Conservation (phyloP, 805 yeast species). For the Spathaspora boniae region DNA sequence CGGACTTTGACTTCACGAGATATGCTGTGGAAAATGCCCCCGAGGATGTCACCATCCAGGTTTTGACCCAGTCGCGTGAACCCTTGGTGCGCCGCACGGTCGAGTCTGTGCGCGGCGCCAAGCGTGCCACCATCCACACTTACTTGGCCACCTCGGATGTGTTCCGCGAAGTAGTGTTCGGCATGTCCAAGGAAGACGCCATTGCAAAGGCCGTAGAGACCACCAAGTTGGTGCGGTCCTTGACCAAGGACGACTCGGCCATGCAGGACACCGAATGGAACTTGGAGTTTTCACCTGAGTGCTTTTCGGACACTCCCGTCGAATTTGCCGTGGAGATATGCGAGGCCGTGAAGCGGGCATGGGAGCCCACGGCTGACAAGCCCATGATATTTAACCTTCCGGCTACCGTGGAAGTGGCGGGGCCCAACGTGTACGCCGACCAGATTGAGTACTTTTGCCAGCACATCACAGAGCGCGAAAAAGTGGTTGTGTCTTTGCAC, state of each 20-base stretch:
- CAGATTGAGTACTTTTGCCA: conserved; percentile 73
- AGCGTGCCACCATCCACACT: conserved; percentile 67
- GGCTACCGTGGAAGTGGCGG: conserved; percentile 75
- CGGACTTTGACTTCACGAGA: conserved; percentile 78
- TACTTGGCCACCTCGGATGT: conserved; percentile 74
- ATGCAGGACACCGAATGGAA: conserved; percentile 65
- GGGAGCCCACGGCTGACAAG: conserved; percentile 74
- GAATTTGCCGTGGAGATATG: conserved; percentile 74
- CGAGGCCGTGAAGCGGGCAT: conserved; percentile 73
- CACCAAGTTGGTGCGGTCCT: conserved; percentile 59
- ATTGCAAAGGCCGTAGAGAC: conserved; percentile 67
- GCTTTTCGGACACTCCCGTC: conserved; percentile 70
- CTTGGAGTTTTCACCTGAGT: conserved; percentile 75
- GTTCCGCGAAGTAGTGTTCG: conserved; percentile 73
- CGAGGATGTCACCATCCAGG: conserved; percentile 70
- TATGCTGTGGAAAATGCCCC: conserved; percentile 79
- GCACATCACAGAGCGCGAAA: conserved; percentile 68
- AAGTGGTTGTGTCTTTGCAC: conserved; percentile 66
- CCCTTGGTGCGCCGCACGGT: conserved; percentile 71
- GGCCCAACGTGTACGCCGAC: conserved; percentile 76
- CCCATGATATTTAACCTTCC: conserved; percentile 79
- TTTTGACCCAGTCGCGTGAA: conserved; percentile 73
- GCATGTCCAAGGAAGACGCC: conserved; percentile 68
- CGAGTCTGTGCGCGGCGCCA: conserved; percentile 70
- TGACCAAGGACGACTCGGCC: conserved; percentile 71